Evolutionary conservation across 805 yeast genomes (phyloP), one percentile per base, ranked within the genome.

Genomic region (Pichia heedii): DNA sequence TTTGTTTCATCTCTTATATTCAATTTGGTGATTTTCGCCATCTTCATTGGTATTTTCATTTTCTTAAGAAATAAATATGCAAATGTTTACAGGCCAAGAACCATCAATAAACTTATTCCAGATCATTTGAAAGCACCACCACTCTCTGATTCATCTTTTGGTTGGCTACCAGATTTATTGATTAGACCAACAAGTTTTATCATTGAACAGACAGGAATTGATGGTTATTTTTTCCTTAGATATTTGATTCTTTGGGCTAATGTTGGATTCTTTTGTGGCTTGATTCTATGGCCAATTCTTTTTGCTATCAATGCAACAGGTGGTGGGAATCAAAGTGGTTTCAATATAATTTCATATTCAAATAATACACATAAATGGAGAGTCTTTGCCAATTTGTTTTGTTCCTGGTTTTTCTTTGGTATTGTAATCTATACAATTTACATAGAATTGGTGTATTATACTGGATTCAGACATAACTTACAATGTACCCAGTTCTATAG

Each of bases 261-360:
- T 11, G 48, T 81, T 33, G 76, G 81, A 29, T 49, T 78, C 11
- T 22, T 77, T 7, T 79, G 79, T 2, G 74, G 79, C 40, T 41
- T 76, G 12, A 51, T 82, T 20, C 51, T 78, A 20, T 77, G 84
- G 74, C 89, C 89, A 29, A 69, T 84, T 41, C 65, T 84, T 42
- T 71, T 84, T 54, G 82, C 94, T 0, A 77, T 84, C 35, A 79
- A 81, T 61, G 88, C 87, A 16, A 75, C 87, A 8, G 79, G 81
- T 50, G 84, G 86, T 22, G 66, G 71, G 39, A 60, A 65, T 40
- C 51, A 64, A 29, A 43, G 57, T 36, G 90, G 89, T 8, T 81
- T 84, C 49, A 83, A 81, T 53, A 64, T 79, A 26, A 66, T 84
- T 42, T 68, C 86, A 1, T 79, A 71, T 54, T 68, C 84, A 26